Conservation (phyloP, 2,329 filamentous ascomycete species). For the Phialophora macrospora region DNA sequence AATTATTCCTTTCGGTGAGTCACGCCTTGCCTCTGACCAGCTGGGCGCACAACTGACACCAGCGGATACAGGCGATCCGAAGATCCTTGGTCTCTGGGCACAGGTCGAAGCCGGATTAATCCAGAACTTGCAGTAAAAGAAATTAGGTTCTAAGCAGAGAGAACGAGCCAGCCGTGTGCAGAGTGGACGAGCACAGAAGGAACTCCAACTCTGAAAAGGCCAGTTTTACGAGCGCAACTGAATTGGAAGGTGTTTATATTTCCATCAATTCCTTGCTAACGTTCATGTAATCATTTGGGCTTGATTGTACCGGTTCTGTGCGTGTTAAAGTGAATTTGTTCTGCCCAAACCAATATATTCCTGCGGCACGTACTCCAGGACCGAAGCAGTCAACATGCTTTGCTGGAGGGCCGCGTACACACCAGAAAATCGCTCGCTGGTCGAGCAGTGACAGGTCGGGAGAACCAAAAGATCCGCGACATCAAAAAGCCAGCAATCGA, state of each 20-base stretch:
- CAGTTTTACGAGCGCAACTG: not conserved
- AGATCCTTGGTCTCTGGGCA: constrained; percentile 38
- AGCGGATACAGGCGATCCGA: constrained; percentile 31
- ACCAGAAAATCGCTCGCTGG: not conserved
- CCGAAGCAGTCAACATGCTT: not conserved
- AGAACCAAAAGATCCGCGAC: not conserved
- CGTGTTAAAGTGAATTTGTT: not conserved
- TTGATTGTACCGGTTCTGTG: not conserved
- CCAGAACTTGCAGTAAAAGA: constrained; percentile 23
- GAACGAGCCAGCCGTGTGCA: not conserved
- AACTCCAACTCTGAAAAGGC: not conserved
- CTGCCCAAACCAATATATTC: not conserved
- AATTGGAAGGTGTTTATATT: not conserved
- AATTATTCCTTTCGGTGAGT: constrained; percentile 38
- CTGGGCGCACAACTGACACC: not conserved
- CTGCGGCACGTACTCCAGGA: not conserved
- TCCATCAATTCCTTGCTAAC: not conserved
- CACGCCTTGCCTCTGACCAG: not conserved
- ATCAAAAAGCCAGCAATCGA: not conserved
- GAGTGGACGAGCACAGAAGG: not conserved
- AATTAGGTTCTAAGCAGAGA: not conserved
- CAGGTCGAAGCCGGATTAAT: constrained; percentile 36
- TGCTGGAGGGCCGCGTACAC: not conserved
- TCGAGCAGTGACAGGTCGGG: not conserved
- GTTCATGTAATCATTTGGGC: not conserved